Evolutionary conservation across 1,284 basidiomycete genomes (phyloP), one percentile per base, ranked within the genome.

Genomic region (Ganoderma lingzhi): DNA sequence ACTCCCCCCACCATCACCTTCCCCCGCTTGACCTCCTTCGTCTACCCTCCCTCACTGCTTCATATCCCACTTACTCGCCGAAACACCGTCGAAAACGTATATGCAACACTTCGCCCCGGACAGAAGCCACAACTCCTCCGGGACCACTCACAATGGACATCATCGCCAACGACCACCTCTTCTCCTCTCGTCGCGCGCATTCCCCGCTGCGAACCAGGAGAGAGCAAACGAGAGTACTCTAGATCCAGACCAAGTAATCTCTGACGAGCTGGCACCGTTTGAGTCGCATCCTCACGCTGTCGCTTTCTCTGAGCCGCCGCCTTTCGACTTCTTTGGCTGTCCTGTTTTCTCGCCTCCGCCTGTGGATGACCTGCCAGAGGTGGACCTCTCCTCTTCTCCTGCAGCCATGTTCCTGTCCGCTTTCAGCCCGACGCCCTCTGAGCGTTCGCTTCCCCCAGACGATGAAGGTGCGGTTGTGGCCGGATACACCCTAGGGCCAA

Each of bases 401-500:
- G 94, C 94, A 0, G 93, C 93, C 1, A 85, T 91, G 79, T 96
- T 95, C 76, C 84, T 96, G 53, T 88, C 91, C 55, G 85, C 89
- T 10, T 95, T 96, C 79, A 85, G 83, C 35, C 82, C 86, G 1
- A 73, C 82, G 0, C 68, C 78, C 1, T 75, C 79, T 64, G 19
- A 78, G 74, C 32, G 75, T 82, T 62, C 59, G n/a, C 64, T 72
- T 39, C 66, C 71, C 51, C 73, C 65, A 2, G 89, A 91, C 73
- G 84, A 84, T n/a, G 89, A 92, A 75, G 90, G 89, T 3, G 82
- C 88, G 68, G 75, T 81, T 19, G 83, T 93, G n/a, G 83, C 85
- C 2, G 90, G 90, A 15, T 97, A 96, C 78, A 88, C 87, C 6
- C 86, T 98, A 0, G 96, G 94, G 28, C 85, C 86, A 62, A 84